Conservation (phyloP, 2,329 filamentous ascomycete genomes). For the Scortechinia acanthostroma region DNA sequence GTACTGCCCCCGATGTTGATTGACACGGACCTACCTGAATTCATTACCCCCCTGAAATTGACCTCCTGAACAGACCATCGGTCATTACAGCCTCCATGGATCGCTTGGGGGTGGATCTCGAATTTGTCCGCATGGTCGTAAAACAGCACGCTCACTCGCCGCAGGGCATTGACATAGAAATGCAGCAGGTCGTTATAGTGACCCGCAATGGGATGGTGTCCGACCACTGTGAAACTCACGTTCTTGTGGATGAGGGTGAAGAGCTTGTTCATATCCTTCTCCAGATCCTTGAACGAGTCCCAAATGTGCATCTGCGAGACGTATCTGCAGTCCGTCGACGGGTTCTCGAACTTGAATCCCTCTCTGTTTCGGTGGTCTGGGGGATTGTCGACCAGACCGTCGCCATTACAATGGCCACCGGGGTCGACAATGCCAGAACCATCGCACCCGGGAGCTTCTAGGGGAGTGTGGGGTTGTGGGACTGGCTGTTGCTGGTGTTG, state of each 20-base stretch:
- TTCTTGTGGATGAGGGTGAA: conserved; percentile 19
- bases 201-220: conserved; percentile 19
- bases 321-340: conserved; percentile 14
- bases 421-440: background rate
- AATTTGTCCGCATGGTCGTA: conserved; percentile 17
- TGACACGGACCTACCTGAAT: conserved; percentile 14
- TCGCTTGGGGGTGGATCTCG: conserved; percentile 16
- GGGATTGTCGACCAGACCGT: background rate
- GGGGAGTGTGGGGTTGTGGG: too few relatives aligned
- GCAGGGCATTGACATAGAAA: conserved; percentile 20
- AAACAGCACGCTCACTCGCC: conserved; percentile 15
- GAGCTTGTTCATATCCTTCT: conserved; percentile 18
- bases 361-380: background rate
- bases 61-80: conserved; percentile 21
- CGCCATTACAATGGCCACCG: background rate
- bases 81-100: conserved; percentile 19
- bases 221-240: conserved; percentile 19
- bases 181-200: conserved; percentile 18
- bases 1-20: too few relatives aligned
- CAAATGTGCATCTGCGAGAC: conserved; percentile 19
- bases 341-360: background rate
- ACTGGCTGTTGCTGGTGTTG: too few relatives aligned
- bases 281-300: conserved; percentile 18
- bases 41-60: conserved; percentile 17
- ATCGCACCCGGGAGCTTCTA: background rate